Conservation (phyloP, 2,329 filamentous ascomycete genomes). For the Phoma sp. region DNA sequence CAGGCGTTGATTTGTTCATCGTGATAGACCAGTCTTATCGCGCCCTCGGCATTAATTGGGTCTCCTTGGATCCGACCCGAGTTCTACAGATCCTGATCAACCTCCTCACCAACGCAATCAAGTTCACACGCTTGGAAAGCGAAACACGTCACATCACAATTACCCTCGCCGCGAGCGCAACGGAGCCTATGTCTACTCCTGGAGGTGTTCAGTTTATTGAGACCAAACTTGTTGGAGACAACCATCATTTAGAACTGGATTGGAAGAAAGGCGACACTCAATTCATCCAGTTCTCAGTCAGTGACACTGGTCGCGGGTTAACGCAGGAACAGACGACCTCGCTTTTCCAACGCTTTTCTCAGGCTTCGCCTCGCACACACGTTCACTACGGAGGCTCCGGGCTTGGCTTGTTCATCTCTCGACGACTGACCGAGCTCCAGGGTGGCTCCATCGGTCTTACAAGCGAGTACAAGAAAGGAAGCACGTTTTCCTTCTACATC, state of each 20-base stretch:
- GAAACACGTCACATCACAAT: slow-evolving; percentile 46
- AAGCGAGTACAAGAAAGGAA: slow-evolving; percentile 32
- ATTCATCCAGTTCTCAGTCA: slow-evolving; percentile 47
- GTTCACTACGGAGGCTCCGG: slow-evolving; percentile 51
- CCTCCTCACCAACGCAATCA: slow-evolving; percentile 54
- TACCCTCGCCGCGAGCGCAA: slow-evolving; percentile 41
- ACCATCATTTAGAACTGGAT: slow-evolving; percentile 34
- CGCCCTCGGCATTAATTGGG: slow-evolving; percentile 47
- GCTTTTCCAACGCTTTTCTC: slow-evolving; percentile 43
- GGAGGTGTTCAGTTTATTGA: slow-evolving; percentile 41
- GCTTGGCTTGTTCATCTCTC: slow-evolving; percentile 44
- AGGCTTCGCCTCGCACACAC: slow-evolving; percentile 43
- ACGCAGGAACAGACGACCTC: slow-evolving; percentile 44
- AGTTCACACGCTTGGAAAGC: slow-evolving; percentile 50
- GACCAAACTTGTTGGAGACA: slow-evolving; percentile 28
- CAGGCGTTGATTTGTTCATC: slow-evolving; percentile 36
- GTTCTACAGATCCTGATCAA: slow-evolving; percentile 49
- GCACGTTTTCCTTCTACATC: slow-evolving; percentile 46
- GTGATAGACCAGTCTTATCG: slow-evolving; percentile 48
- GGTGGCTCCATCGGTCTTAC: slow-evolving; percentile 42
- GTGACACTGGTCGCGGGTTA: slow-evolving; percentile 52
- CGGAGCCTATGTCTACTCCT: slow-evolving; percentile 41
- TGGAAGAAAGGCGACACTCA: slow-evolving; percentile 40
- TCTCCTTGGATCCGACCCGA: slow-evolving; percentile 52
- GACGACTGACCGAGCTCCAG: slow-evolving; percentile 42